A percentile compares a stretch with the other conserved stretches of the same genome.
Evolutionary conservation across 169 alveolate species (phyloP).

Genomic region (Eimeria sp.): DNA sequence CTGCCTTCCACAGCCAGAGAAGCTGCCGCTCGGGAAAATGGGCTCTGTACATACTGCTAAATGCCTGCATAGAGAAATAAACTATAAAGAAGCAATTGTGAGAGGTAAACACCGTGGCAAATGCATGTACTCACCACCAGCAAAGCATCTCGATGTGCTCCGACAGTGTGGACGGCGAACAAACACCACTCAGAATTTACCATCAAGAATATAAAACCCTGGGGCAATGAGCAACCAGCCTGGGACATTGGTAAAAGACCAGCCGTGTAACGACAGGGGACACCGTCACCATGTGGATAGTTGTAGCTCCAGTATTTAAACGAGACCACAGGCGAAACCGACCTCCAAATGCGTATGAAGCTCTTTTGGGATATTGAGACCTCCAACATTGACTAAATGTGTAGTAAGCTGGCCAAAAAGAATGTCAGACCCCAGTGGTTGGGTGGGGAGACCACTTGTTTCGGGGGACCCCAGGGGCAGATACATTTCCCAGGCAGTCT

Average conservation of each 20-base stretch:
- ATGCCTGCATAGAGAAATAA: conserved; percentile 11
- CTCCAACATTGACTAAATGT: background rate
- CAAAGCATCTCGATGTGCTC: background rate
- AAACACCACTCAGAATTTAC: background rate
- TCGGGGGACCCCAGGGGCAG: conserved; percentile 14
- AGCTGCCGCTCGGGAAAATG: conserved; percentile 68
- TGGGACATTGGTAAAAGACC: background rate
- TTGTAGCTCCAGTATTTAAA: background rate
- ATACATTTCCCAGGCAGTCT: conserved; percentile 67
- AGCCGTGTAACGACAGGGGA: background rate
- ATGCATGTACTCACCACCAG: background rate
- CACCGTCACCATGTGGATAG: background rate
- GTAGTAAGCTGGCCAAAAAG: background rate
- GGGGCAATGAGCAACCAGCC: background rate
- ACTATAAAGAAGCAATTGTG: background rate
- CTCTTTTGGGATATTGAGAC: conserved; percentile 40
- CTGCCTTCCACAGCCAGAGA: conserved; percentile 59
- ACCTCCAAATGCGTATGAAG: conserved; percentile 55
- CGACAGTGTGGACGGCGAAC: background rate
- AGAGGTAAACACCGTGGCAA: background rate
- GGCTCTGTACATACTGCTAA: conserved; percentile 53
- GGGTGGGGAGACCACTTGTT: background rate
- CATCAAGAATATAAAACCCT: background rate
- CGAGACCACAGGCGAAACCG: background rate
- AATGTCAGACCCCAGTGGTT: background rate